Evolutionary conservation across 176 grass and related monocot species (phyloP).

Genomic region (Neostapfia colusana): DNA sequence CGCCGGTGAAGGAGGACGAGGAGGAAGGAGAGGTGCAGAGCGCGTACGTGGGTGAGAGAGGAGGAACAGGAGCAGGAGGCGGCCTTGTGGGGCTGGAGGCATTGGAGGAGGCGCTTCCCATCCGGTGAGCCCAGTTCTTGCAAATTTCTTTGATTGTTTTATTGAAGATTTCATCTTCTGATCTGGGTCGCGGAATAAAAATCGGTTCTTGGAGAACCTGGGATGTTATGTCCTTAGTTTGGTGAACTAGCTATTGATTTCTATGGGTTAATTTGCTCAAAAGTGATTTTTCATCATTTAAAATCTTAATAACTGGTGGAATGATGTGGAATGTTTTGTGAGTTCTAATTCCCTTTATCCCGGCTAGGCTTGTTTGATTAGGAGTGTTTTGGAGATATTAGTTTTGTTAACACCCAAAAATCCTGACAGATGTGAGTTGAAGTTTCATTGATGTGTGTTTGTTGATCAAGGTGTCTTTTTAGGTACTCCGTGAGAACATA

Average conservation of each 20-base stretch:
- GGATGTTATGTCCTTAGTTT: neutral
- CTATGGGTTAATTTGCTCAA: neutral
- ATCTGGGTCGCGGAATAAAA: neutral
- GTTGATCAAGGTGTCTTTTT: neutral
- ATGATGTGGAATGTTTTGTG: neutral
- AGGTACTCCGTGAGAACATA: neutral
- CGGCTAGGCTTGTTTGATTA: neutral
- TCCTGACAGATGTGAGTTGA: neutral
- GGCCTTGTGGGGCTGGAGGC: constrained; percentile 43
- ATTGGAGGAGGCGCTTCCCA: constrained; percentile 63
- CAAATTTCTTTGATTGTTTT: neutral
- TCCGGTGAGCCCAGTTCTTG: constrained; percentile 45
- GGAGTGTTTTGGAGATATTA: neutral
- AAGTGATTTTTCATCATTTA: neutral
- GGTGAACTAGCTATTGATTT: neutral
- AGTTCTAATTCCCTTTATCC: neutral
- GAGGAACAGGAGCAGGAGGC: neutral
- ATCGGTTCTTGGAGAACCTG: neutral
- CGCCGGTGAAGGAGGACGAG: constrained; percentile 39
- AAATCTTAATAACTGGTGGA: neutral
- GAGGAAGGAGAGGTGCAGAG: constrained; percentile 61
- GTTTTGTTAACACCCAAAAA: constrained; percentile 5
- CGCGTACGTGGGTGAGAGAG: constrained; percentile 24
- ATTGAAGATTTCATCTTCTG: neutral
- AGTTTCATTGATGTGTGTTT: neutral